Evolutionary conservation across 768 basidiomycete genomes (phyloP).

Genomic region (Termitomyces sp.): DNA sequence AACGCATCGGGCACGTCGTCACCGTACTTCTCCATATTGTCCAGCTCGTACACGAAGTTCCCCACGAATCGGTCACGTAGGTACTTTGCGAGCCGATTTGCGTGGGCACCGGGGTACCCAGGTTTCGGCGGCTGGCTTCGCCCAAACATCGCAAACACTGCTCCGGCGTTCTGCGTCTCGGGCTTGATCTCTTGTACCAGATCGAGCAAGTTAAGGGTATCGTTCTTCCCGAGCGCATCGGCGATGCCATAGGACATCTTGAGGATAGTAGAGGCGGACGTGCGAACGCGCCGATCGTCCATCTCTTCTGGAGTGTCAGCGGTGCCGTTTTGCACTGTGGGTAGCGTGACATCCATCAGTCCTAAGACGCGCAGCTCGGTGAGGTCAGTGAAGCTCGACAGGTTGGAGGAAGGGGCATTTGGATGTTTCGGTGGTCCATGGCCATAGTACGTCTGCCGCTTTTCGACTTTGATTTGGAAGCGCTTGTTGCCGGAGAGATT

Average conservation of each 20-base stretch:
- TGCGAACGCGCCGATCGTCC: slow-evolving; percentile 88
- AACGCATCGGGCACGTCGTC: slow-evolving; percentile 73
- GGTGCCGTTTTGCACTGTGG: slow-evolving; percentile 41
- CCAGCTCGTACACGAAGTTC: slow-evolving; percentile 54
- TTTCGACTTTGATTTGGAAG: slow-evolving; percentile 77
- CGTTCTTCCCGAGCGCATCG: slow-evolving; percentile 78
- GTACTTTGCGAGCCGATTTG: slow-evolving; percentile 74
- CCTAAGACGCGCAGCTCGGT: slow-evolving; percentile 83
- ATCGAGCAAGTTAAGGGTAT: slow-evolving; percentile 86
- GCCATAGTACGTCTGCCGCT: slow-evolving; percentile 14
- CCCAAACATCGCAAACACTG: slow-evolving; percentile 96
- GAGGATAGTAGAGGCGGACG: slow-evolving; percentile 83
- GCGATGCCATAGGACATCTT: slow-evolving; percentile 96
- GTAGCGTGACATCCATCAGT: slow-evolving; percentile 95
- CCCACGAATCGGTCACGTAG: slow-evolving; percentile 76
- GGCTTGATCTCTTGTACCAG: slow-evolving; percentile 75
- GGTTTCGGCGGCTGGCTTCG: slow-evolving; percentile 47
- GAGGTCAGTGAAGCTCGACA: slow-evolving; percentile 88
- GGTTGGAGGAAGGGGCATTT: slow-evolving; percentile 4
- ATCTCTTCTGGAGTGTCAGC: slow-evolving; percentile 76
- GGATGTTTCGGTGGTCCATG: slow-evolving; percentile 19
- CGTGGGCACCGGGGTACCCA: slow-evolving; percentile 40
- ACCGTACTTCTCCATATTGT: slow-evolving; percentile 27
- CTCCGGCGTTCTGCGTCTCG: slow-evolving; percentile 68
- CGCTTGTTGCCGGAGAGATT: slow-evolving; percentile 97